Percentiles rank a stretch among this genome's conserved stretches.
Conservation (phyloP, 257 asterid species). For the Solanum tarijense region DNA sequence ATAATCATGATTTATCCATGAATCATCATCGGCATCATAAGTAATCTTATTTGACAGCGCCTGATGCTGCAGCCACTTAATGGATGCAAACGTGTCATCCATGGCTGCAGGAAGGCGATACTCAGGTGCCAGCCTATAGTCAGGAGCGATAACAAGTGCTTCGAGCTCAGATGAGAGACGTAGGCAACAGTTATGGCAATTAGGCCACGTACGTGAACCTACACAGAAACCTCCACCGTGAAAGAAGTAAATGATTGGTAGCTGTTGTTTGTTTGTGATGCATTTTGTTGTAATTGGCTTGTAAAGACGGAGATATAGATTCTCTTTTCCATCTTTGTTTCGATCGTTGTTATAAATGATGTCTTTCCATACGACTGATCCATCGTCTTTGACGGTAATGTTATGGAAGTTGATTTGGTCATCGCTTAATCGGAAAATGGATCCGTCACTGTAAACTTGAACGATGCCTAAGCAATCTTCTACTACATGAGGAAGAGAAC, state of each 20-base stretch:
- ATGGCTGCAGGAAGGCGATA: slow-evolving; percentile 62
- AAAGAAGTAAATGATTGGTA: slow-evolving; percentile 46
- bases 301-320: slow-evolving; percentile 61
- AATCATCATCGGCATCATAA: neutral
- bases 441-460: slow-evolving; percentile 16
- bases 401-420: neutral
- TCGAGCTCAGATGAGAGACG: slow-evolving; percentile 50
- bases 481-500: slow-evolving; percentile 12
- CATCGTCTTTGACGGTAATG: slow-evolving; percentile 42
- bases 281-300: slow-evolving; percentile 15
- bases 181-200: slow-evolving; percentile 57
- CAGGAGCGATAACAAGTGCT: slow-evolving; percentile 55
- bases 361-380: slow-evolving; percentile 62
- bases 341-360: slow-evolving; percentile 16
- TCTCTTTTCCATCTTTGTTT: slow-evolving; percentile 1
- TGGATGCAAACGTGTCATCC: slow-evolving; percentile 31
- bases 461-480: slow-evolving; percentile 13
- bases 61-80: slow-evolving; percentile 53
- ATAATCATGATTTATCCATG: slow-evolving; percentile 36
- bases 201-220: slow-evolving; percentile 70
- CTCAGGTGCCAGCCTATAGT: slow-evolving; percentile 76
- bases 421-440: slow-evolving; percentile 10
- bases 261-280: neutral
- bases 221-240: slow-evolving; percentile 81
- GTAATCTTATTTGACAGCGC: slow-evolving; percentile 3